These are phyloP conservation scores for Gryganskiella cystojenkinii DNA, from an alignment of 192 early-diverging fungal genomes.

Conservation along the genomic window DNA sequence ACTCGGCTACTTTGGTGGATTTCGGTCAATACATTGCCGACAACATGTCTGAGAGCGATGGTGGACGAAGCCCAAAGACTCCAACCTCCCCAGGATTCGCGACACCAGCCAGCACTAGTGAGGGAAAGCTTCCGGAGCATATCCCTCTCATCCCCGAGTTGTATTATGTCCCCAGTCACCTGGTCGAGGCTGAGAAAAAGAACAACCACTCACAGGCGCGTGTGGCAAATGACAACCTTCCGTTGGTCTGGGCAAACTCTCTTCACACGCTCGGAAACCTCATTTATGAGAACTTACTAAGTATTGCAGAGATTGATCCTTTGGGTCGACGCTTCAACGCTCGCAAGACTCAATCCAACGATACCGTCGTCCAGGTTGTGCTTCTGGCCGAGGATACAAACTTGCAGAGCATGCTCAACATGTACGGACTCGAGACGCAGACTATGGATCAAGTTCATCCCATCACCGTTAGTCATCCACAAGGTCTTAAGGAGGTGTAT, in stretches of 20 bases:
- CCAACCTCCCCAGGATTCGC: slow-evolving; percentile 32
- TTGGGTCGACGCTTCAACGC: slow-evolving; percentile 74
- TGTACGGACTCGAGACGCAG: slow-evolving; percentile 82
- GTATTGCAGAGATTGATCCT: slow-evolving; percentile 82
- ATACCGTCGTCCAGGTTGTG: slow-evolving; percentile 79
- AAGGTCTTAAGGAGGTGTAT: slow-evolving; percentile 81
- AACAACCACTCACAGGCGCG: slow-evolving; percentile 74
- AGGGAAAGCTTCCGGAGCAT: slow-evolving; percentile 36
- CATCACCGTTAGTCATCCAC: slow-evolving; percentile 72
- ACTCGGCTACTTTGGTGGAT: slow-evolving; percentile 64
- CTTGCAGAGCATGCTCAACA: slow-evolving; percentile 71
- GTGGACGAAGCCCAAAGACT: slow-evolving; percentile 10
- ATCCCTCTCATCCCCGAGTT: slow-evolving; percentile 72
- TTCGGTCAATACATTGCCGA: slow-evolving; percentile 51
- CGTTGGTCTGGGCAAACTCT: slow-evolving; percentile 87
- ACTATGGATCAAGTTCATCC: slow-evolving; percentile 71
- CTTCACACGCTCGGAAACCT: slow-evolving; percentile 79
- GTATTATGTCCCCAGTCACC: slow-evolving; percentile 78
- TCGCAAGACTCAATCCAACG: slow-evolving; percentile 50
- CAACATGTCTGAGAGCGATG: slow-evolving; percentile 22
- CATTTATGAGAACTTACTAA: slow-evolving; percentile 77
- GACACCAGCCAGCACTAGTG: slow-evolving; percentile 8
- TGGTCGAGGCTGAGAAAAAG: slow-evolving; percentile 72
- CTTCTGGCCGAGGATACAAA: slow-evolving; percentile 75
- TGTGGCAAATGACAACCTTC: slow-evolving; percentile 84